phyloP scores from a whole-genome alignment of 805 yeast genomes.

The Starmera quercuum region DNA sequence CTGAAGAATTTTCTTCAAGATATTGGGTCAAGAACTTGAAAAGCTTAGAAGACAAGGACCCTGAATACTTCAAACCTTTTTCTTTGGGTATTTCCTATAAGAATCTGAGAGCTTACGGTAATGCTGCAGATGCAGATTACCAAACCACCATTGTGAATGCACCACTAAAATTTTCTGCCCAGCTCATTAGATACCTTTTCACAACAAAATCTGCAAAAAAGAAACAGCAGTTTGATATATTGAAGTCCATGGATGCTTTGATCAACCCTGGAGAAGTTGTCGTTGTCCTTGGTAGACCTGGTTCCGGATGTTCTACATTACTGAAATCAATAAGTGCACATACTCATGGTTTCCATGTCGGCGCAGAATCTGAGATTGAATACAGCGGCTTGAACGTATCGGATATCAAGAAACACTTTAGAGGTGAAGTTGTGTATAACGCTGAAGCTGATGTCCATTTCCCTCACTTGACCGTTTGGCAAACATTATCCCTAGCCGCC shows the following conservation, averaged over 20 bases:
- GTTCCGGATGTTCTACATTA: constrained; percentile 62
- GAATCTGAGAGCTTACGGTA: constrained; percentile 55
- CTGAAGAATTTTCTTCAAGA: constrained; percentile 45
- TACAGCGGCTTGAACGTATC: constrained; percentile 41
- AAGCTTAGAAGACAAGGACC: constrained; percentile 42
- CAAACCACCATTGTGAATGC: constrained; percentile 51
- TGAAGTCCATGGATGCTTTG: constrained; percentile 48
- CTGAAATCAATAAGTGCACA: constrained; percentile 48
- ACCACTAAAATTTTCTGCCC: constrained; percentile 17
- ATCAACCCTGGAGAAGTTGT: constrained; percentile 59
- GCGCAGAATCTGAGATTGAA: constrained; percentile 35
- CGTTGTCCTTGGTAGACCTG: constrained; percentile 75
- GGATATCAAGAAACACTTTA: constrained; percentile 37
- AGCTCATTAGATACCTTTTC: constrained; percentile 8
- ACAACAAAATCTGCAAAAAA: constrained; percentile 14
- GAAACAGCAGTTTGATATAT: constrained; percentile 32
- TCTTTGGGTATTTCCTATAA: constrained; percentile 52
- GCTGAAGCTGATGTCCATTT: constrained; percentile 61
- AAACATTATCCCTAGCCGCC: constrained; percentile 51
- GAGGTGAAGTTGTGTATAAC: constrained; percentile 59
- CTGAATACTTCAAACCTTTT: constrained; percentile 51
- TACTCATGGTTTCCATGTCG: constrained; percentile 48
- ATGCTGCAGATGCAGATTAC: constrained; percentile 53
- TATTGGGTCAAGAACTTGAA: constrained; percentile 61
- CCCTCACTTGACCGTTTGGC: constrained; percentile 55